Conservation (phyloP, 164 flowering plant genomes). For the Sedum album region DNA sequence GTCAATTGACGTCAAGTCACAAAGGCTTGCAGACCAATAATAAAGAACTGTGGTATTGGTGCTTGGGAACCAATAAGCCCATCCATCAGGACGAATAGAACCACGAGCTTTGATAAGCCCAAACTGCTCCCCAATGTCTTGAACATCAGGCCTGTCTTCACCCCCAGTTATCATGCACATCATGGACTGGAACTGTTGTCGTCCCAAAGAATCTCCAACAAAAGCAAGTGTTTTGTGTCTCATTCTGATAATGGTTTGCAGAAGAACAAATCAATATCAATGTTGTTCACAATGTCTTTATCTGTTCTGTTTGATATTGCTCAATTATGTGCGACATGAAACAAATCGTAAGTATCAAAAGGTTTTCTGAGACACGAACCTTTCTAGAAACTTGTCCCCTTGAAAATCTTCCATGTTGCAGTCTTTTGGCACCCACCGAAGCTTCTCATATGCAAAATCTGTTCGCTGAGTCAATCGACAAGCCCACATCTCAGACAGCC, state of each 20-base stretch:
- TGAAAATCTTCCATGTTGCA: conserved; percentile 58
- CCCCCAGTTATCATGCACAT: conserved; percentile 85
- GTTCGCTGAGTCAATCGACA: conserved; percentile 69
- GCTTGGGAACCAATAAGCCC: conserved; percentile 62
- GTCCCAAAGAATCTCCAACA: conserved; percentile 75
- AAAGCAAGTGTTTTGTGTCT: conserved; percentile 64
- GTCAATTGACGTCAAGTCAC: conserved; percentile 47
- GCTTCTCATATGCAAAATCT: conserved; percentile 65
- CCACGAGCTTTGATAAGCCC: conserved; percentile 53
- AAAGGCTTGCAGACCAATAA: conserved; percentile 85
- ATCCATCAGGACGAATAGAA: conserved; percentile 61
- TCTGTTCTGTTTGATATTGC: not conserved
- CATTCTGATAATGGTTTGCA: conserved; percentile 41
- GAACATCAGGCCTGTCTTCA: conserved; percentile 35
- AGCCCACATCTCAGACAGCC: conserved; percentile 86
- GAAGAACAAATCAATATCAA: not conserved
- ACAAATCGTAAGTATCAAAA: not conserved
- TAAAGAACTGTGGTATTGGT: conserved; percentile 75
- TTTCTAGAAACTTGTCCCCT: conserved; percentile 41
- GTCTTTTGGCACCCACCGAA: conserved; percentile 59
- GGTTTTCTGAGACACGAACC: conserved; percentile 22
- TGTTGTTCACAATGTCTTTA: not conserved
- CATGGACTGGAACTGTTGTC: conserved; percentile 79
- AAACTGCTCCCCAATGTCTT: conserved; percentile 55
- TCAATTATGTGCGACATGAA: not conserved